phyloP scores from a whole-genome alignment of 2,329 filamentous ascomycete species.

The Penicillium rolfsii region DNA sequence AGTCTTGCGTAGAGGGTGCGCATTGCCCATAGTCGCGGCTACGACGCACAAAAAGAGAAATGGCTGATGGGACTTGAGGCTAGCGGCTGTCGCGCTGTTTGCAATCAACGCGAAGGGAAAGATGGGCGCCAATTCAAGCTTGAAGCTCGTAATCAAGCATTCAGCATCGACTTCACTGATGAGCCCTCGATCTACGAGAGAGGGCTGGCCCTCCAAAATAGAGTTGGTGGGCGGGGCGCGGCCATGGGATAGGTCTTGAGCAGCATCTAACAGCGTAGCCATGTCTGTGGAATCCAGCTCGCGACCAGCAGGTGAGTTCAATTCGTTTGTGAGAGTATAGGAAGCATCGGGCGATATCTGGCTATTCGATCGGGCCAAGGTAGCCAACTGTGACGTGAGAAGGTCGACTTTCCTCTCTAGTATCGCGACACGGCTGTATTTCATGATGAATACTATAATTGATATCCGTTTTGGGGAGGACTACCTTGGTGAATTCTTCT shows the following conservation, averaged over 20 bases:
- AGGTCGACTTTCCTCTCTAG: not conserved
- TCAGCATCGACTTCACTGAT: not conserved
- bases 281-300: not conserved
- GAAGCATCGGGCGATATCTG: not conserved
- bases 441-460: not conserved
- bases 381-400: not conserved
- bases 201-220: not conserved
- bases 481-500: constrained; percentile 16
- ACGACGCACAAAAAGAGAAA: not conserved
- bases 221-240: not conserved
- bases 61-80: not conserved
- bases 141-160: not conserved
- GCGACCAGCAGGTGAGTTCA: not conserved
- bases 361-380: not conserved
- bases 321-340: not conserved
- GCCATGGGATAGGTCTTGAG: not conserved
- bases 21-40: not conserved
- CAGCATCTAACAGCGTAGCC: not conserved
- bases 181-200: not conserved
- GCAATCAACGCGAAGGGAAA: not conserved
- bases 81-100: not conserved
- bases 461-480: not conserved
- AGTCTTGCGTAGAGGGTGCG: not conserved
- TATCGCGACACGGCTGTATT: not conserved
- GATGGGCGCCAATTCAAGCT: not conserved